Evolutionary conservation across 148 eudicot species (phyloP).

Genomic region (Simmondsia chinensis): DNA sequence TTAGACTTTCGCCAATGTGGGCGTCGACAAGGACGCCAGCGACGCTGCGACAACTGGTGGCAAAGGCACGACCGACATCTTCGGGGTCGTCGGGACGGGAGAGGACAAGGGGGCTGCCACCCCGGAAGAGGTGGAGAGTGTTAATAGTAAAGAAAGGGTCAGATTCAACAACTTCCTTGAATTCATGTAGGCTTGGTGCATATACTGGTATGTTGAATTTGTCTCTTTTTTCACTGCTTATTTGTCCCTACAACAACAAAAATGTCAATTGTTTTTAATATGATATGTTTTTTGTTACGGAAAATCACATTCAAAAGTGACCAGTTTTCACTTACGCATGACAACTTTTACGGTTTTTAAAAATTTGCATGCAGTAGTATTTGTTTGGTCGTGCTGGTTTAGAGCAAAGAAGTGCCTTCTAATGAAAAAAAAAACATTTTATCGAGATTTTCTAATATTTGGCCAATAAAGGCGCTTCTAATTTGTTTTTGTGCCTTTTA

Average conservation of each 20-base stretch:
- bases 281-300: neutral
- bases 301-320: neutral
- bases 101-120: constrained; percentile 91
- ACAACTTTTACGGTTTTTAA: too few species aligned
- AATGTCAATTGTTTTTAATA: neutral
- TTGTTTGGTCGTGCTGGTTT: too few species aligned
- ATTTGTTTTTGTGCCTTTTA: too few species aligned
- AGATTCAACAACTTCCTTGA: constrained; percentile 77
- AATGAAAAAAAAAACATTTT: too few species aligned
- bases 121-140: constrained; percentile 70
- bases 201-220: constrained; percentile 87
- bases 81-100: constrained; percentile 52
- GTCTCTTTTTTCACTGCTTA: constrained; percentile 73
- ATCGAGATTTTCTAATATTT: too few species aligned
- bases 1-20: constrained; percentile 67
- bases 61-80: constrained; percentile 72
- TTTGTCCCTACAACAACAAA: constrained; percentile 36
- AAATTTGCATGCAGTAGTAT: too few species aligned
- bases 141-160: constrained; percentile 58
- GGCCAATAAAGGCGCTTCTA: too few species aligned
- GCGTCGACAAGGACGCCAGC: constrained; percentile 91
- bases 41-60: constrained; percentile 70
- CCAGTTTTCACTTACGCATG: too few species aligned
- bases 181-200: constrained; percentile 76
- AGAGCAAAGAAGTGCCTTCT: too few species aligned